These are phyloP conservation scores for Heterobasidion irregulare DNA, from an alignment of 1,284 basidiomycete genomes.

Conservation along the genomic window DNA sequence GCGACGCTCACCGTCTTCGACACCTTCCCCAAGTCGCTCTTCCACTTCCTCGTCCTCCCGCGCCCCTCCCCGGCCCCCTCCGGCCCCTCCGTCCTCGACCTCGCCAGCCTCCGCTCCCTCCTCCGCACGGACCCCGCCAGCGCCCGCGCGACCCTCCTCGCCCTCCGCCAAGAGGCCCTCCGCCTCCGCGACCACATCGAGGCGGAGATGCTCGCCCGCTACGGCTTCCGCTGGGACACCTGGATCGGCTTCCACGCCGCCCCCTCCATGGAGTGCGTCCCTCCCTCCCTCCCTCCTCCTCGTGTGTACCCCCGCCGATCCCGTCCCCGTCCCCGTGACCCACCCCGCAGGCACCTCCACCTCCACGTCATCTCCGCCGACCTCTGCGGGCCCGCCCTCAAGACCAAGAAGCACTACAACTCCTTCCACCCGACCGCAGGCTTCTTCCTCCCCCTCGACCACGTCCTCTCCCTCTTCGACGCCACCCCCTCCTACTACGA, in stretches of 20 bases:
- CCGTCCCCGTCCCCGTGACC: neutral
- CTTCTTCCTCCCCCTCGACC: slow-evolving; percentile 77
- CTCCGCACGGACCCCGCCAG: slow-evolving; percentile 43
- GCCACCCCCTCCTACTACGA: slow-evolving; percentile 43
- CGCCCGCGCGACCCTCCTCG: slow-evolving; percentile 47
- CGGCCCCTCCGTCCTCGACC: slow-evolving; percentile 22
- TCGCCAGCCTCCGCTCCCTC: slow-evolving; percentile 55
- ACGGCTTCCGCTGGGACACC: slow-evolving; percentile 77
- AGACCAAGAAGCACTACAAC: slow-evolving; percentile 92
- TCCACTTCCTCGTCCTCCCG: slow-evolving; percentile 79
- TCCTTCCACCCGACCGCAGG: slow-evolving; percentile 85
- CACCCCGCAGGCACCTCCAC: slow-evolving; percentile 64
- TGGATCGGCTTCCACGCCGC: slow-evolving; percentile 84
- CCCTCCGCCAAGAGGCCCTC: slow-evolving; percentile 49
- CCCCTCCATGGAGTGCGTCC: slow-evolving; percentile 61
- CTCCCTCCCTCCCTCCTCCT: neutral
- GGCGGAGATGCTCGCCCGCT: slow-evolving; percentile 74
- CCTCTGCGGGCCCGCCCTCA: slow-evolving; percentile 66
- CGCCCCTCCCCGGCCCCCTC: slow-evolving; percentile 29
- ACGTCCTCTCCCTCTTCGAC: slow-evolving; percentile 73
- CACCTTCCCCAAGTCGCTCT: slow-evolving; percentile 78
- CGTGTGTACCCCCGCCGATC: neutral
- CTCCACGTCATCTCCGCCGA: slow-evolving; percentile 86
- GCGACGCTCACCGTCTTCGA: slow-evolving; percentile 76
- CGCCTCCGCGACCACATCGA: slow-evolving; percentile 54